Evolutionary conservation across 2,329 filamentous ascomycete genomes (phyloP), one percentile per base, ranked within the genome.

Genomic region (Sclerotinia nivalis): DNA sequence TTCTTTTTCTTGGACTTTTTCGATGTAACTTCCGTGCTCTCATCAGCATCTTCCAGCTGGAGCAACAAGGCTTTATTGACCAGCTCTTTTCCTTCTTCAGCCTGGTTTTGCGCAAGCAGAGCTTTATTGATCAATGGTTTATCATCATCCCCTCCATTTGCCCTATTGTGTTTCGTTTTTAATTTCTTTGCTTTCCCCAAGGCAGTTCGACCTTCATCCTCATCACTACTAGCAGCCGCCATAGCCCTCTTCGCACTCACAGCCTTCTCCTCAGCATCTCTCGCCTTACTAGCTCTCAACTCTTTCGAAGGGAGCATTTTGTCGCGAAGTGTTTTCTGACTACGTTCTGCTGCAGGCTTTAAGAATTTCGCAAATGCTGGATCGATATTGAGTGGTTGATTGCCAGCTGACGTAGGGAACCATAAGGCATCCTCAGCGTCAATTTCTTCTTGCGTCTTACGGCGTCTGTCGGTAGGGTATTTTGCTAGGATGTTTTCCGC

Each of bases 121-220:
- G 68, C 68, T 52, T 69, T 69, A 45, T 69, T 69, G 61, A 69
- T 66, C 34, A 69, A 52, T 28, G 66, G 28, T 52, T 64, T 65
- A 20, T 65, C 59, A 34, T 50, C 61, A 0, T 66, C 54, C 13
- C 22, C 40, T n/a, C 31, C 54, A 45, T 40, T 59, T 34, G 22
- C 25, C 25, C 15, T 66, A 25, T n/a, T 55, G 5, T 66, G 68
- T 28, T 40, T 66, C 43, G 64, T 71, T 55, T 76, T 78, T 54
- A 73, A 43, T 59, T 79, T 79, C 75, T 79, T 79, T 50, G 76
- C 76, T 56, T 74, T 78, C 45, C 78, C 78, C 43, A 79, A 55
- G n/a, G 72, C 72, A 66, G 78, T 78, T 59, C 79, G 73, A 2
- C 79, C 78, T 62, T 76, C 76, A 31, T 79, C 79, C 45, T 80